Evolutionary conservation across 2,329 filamentous ascomycete species (phyloP).

Genomic region (Xylariales sp.): DNA sequence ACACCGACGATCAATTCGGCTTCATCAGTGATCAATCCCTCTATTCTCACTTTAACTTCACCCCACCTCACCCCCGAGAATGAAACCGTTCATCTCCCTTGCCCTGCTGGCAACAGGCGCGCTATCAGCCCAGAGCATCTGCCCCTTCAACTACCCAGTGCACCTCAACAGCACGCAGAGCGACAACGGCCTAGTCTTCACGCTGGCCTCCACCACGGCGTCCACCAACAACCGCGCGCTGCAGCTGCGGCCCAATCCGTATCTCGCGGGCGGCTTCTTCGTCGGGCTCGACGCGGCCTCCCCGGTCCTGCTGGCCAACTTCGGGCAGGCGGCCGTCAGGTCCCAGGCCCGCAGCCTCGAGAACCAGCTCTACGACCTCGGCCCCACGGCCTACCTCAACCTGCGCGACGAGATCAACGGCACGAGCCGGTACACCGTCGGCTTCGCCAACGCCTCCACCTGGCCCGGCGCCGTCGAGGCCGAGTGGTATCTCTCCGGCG

Average conservation of each 20-base stretch:
- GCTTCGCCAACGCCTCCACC: constrained; percentile 39
- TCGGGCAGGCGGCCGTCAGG: constrained; percentile 32
- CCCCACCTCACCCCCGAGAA: not conserved
- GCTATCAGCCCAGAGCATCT: constrained; percentile 30
- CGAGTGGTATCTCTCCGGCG: constrained; percentile 36
- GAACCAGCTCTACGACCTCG: constrained; percentile 41
- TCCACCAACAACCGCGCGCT: constrained; percentile 40
- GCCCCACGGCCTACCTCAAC: constrained; percentile 40
- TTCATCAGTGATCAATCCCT: not conserved
- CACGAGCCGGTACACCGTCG: constrained; percentile 36
- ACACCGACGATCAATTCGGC: not conserved
- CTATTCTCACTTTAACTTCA: not conserved
- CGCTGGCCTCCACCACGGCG: constrained; percentile 36
- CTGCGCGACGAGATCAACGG: constrained; percentile 37
- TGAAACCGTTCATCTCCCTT: constrained; percentile 31
- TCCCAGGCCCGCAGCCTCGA: constrained; percentile 28
- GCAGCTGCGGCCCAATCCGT: constrained; percentile 39
- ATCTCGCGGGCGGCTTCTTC: constrained; percentile 26
- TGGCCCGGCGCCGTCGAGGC: constrained; percentile 38
- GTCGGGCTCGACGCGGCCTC: constrained; percentile 41
- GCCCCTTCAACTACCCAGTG: constrained; percentile 41
- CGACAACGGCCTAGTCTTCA: constrained; percentile 38
- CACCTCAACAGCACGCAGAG: constrained; percentile 39
- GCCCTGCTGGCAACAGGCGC: constrained; percentile 31
- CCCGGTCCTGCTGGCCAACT: constrained; percentile 36